Base-by-base conservation (phyloP, 805 yeast species). In the Clavispora asparagi region DNA sequence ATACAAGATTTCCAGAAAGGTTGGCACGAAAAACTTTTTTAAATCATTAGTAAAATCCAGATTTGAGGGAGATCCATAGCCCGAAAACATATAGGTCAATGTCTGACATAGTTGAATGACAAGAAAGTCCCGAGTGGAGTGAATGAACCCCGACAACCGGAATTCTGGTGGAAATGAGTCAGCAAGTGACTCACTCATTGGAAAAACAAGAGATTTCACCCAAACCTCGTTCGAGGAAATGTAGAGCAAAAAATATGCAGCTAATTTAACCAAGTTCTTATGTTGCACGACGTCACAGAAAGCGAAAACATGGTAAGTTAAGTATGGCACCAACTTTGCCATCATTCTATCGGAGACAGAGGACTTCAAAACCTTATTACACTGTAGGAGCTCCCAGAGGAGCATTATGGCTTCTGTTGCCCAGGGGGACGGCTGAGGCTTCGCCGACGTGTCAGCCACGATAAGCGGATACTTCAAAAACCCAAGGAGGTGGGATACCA, bases 341-440 rank as follows among this genome's bases (percentile, higher is more conserved):
- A 82, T 76, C 50, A 73, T 71, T 39, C 73, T 69, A 12, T 73
- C 70, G 1, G 55, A 61, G 2, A 64, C 52, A 25, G 59, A 26
- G 2, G 74, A 63, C 47, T 74, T 73, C 56, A 85, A 82, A 41
- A 63, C 64, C 48, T 71, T 71, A 64, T 92, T 92, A 54, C 89
- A 82, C 58, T 87, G 92, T 30, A 79, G 65, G 38, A 89, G 65
- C 56, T 87, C 95, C 87, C 95, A 87, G 13, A 86, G 53, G 8
- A 91, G 59, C 59, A 85, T 73, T 6, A 80, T 63, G n/a, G 78
- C 59, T 57, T 85, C 91, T 4, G 73, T 65, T 2, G 81, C 61
- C 83, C 90, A 72, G 16, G 73, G 56, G 5, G 69, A 54, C 40
- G 66, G 60, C 49, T 52, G 46, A 12, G 39, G 14, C 28, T 40